Evolutionary conservation across 805 yeast species (phyloP).

Genomic region (Komagataella pastoris): DNA sequence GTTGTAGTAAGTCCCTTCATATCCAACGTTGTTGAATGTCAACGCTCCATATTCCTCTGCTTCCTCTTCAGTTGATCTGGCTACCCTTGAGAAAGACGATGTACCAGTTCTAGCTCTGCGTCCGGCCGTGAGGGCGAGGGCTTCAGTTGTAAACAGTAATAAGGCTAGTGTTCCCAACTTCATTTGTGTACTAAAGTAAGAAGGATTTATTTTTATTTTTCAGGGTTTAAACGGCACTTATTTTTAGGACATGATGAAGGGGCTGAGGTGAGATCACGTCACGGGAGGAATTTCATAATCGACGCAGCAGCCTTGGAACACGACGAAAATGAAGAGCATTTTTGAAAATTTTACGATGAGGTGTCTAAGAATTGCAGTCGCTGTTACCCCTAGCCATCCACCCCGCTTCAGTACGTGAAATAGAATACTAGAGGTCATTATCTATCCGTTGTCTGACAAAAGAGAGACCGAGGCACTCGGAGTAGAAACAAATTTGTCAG

Average conservation of each 20-base stretch:
- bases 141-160: not conserved
- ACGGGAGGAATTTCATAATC: not conserved
- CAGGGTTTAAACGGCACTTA: not conserved
- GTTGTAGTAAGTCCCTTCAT: slow-evolving; percentile 33
- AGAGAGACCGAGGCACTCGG: not conserved
- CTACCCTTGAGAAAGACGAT: not conserved
- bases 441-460: too few relatives aligned
- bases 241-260: not conserved
- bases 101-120: not conserved
- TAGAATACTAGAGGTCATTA: too few relatives aligned
- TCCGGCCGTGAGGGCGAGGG: not conserved
- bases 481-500: not conserved
- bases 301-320: not conserved
- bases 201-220: not conserved
- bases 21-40: slow-evolving; percentile 43
- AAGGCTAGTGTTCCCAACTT: not conserved
- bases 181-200: not conserved
- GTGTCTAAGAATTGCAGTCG: too few relatives aligned
- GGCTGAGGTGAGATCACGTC: not conserved
- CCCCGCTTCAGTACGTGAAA: too few relatives aligned
- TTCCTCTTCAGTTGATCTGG: not conserved
- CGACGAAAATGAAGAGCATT: too few relatives aligned
- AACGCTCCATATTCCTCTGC: slow-evolving; percentile 20
- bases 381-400: too few relatives aligned
- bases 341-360: too few relatives aligned